Percentiles rank a stretch among this genome's conserved stretches.
phyloP scores from a whole-genome alignment of 441 rosid species.

The Aleurites moluccanus region DNA sequence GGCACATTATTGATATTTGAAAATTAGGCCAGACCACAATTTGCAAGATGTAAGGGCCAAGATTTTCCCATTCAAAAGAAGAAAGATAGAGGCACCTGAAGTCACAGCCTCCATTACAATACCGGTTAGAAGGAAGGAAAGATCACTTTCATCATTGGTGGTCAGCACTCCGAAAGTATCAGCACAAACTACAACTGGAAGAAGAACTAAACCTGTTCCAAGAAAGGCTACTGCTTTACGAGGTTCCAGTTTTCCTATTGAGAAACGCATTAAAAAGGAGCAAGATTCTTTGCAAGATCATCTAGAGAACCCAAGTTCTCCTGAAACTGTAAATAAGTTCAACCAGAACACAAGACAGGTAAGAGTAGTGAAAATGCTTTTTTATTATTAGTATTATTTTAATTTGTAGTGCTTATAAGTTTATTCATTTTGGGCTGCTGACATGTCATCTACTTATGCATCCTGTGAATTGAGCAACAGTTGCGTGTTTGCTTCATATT shows the following conservation, averaged over 20 bases:
- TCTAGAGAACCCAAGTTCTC: constrained; percentile 46
- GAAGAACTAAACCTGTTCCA: constrained; percentile 47
- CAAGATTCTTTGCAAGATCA: constrained; percentile 50
- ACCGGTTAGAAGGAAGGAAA: constrained; percentile 64
- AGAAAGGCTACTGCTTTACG: constrained; percentile 49
- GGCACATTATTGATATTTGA: constrained; percentile 16
- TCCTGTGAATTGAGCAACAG: not conserved
- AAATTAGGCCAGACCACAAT: constrained; percentile 71
- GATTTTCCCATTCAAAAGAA: constrained; percentile 62
- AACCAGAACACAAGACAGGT: constrained; percentile 44
- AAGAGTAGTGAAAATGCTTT: constrained; percentile 25
- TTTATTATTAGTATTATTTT: not conserved
- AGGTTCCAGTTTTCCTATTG: constrained; percentile 39
- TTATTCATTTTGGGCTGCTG: constrained; percentile 5
- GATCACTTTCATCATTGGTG: constrained; percentile 67
- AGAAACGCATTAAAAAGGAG: constrained; percentile 48
- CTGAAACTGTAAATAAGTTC: constrained; percentile 39
- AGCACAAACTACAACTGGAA: constrained; percentile 52
- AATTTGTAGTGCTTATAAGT: constrained; percentile 11
- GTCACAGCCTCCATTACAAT: constrained; percentile 38
- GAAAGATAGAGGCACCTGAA: constrained; percentile 57
- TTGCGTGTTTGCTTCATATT: constrained; percentile 29
- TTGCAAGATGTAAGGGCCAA: constrained; percentile 70
- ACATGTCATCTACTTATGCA: not conserved
- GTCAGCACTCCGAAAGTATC: constrained; percentile 59